phyloP scores from a whole-genome alignment of 352 stramenopile genomes.

The Globisporangium cederbergense region DNA sequence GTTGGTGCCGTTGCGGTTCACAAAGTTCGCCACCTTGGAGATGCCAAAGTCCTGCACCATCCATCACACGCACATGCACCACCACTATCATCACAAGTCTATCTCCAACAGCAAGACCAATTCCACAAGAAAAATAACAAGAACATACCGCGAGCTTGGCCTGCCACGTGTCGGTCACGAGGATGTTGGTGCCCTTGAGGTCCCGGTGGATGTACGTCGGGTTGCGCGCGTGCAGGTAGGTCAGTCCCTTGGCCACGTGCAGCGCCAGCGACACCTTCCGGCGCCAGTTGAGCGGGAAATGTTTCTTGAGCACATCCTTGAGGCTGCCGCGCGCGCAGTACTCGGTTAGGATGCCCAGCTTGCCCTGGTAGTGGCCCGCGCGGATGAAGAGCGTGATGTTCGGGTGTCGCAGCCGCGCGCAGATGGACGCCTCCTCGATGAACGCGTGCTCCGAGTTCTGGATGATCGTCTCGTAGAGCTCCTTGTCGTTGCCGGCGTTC shows the following conservation, averaged over 20 bases:
- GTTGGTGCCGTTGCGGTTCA: conserved; percentile 28
- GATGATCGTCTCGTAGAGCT: conserved; percentile 66
- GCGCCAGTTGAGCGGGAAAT: conserved; percentile 56
- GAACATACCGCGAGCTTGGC: conserved; percentile 51
- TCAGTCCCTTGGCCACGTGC: conserved; percentile 63
- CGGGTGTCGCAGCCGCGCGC: conserved; percentile 55
- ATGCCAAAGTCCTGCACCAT: conserved; percentile 56
- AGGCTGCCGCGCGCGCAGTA: conserved; percentile 66
- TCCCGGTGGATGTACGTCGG: conserved; percentile 73
- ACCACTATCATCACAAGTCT: neutral
- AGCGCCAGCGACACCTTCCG: conserved; percentile 65
- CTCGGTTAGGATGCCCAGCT: conserved; percentile 64
- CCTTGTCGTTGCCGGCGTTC: conserved; percentile 21
- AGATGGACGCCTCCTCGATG: conserved; percentile 58
- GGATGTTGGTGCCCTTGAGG: conserved; percentile 69
- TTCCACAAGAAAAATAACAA: neutral
- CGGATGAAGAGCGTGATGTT: conserved; percentile 79
- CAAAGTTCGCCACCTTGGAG: conserved; percentile 62
- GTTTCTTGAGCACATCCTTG: conserved; percentile 53
- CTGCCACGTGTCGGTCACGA: conserved; percentile 75
- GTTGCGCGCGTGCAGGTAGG: conserved; percentile 70
- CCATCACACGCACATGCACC: neutral
- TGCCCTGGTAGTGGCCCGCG: conserved; percentile 53
- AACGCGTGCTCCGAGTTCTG: conserved; percentile 60
- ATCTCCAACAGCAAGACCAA: neutral